These are phyloP conservation scores for Eragrostis nindensis DNA, from an alignment of 176 grass and related monocot genomes.

Conservation along the genomic window DNA sequence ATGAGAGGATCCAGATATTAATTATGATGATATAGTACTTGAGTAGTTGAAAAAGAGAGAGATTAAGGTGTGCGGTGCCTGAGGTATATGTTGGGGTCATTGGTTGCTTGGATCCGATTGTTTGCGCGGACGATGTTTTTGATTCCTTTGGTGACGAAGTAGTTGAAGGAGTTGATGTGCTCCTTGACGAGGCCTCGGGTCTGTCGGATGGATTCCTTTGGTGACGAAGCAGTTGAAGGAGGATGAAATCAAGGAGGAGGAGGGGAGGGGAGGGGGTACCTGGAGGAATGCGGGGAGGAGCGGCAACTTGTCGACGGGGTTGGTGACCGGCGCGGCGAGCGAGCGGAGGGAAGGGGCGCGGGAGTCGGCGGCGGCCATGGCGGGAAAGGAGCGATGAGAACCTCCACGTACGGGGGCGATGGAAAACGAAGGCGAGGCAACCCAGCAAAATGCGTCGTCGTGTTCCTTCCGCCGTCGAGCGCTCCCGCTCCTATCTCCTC, in stretches of 20 bases:
- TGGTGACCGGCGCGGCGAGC: constrained; percentile 45
- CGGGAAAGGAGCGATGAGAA: too few relatives aligned
- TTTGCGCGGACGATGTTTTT: constrained; percentile 79
- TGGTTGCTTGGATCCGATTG: constrained; percentile 46
- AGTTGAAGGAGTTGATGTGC: constrained; percentile 91
- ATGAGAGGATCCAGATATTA: too few relatives aligned
- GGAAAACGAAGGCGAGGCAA: too few relatives aligned
- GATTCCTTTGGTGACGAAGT: constrained; percentile 75
- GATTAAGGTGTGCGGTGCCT: constrained; percentile 8
- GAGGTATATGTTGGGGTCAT: constrained; percentile 69
- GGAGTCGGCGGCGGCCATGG: too few relatives aligned
- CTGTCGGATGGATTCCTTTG: background rate
- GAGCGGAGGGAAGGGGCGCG: constrained; percentile 9
- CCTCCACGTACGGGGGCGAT: too few relatives aligned
- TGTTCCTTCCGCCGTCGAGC: too few relatives aligned
- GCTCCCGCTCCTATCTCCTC: too few relatives aligned
- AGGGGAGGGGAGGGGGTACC: background rate
- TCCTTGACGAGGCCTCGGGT: constrained; percentile 85
- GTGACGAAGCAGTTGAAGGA: background rate
- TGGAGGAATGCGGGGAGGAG: background rate
- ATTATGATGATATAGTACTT: too few relatives aligned
- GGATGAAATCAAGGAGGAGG: background rate
- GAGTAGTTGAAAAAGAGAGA: too few relatives aligned
- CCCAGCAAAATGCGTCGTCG: too few relatives aligned
- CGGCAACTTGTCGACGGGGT: constrained; percentile 32